Evolutionary conservation across 1,139 yeast genomes (phyloP).

Genomic region (Candida albicans): DNA sequence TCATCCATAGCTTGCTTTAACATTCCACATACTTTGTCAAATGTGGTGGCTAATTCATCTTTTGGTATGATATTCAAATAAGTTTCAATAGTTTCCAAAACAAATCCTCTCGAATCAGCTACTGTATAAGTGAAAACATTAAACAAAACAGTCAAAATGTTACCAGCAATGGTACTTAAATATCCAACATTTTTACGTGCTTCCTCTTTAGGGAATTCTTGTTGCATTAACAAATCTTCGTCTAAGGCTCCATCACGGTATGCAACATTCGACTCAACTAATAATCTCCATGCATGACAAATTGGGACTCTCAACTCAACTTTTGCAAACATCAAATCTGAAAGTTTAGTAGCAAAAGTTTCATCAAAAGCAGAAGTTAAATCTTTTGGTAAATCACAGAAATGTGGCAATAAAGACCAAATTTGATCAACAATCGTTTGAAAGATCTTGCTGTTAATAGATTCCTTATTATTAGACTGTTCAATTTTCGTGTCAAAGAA

Average conservation of each 20-base stretch:
- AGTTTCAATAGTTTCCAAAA: conserved; percentile 81
- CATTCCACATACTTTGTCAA: conserved; percentile 80
- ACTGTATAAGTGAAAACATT: conserved; percentile 87
- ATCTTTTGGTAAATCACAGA: conserved; percentile 85
- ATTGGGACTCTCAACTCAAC: conserved; percentile 75
- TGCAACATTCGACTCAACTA: conserved; percentile 75
- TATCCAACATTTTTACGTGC: conserved; percentile 61
- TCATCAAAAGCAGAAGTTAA: conserved; percentile 63
- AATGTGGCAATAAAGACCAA: conserved; percentile 89
- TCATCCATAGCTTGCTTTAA: conserved; percentile 75
- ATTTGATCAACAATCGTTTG: conserved; percentile 85
- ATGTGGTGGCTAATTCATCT: conserved; percentile 69
- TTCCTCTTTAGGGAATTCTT: conserved; percentile 57
- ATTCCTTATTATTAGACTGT: conserved; percentile 46
- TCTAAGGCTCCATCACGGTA: conserved; percentile 60
- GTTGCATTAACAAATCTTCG: conserved; percentile 58
- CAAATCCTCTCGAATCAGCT: conserved; percentile 80
- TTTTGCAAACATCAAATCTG: conserved; percentile 72
- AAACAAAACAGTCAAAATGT: conserved; percentile 81
- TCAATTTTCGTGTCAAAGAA: conserved; percentile 53
- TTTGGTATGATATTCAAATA: conserved; percentile 71
- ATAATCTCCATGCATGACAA: conserved; percentile 74
- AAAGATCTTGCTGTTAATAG: conserved; percentile 72
- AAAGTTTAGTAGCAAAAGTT: conserved; percentile 71
- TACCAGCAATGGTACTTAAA: conserved; percentile 65